Evolutionary conservation across 257 asterid species (phyloP).

Genomic region (Penstemon davidsonii): DNA sequence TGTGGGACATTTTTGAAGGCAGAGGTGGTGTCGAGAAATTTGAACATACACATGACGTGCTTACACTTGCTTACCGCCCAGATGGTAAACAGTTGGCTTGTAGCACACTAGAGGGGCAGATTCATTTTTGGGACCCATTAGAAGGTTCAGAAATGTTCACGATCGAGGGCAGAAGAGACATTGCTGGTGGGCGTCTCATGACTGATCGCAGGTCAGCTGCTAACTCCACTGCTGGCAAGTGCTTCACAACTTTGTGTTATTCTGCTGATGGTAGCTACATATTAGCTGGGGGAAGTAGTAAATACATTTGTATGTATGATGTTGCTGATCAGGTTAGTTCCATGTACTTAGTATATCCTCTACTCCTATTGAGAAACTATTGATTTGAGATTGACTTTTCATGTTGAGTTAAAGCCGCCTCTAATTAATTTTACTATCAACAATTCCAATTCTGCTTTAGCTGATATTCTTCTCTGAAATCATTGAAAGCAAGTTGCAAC

Average conservation of each 20-base stretch:
- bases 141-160: conserved; percentile 82
- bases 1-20: conserved; percentile 97
- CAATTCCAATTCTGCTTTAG: background rate
- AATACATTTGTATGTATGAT: conserved; percentile 93
- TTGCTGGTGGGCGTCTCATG: conserved; percentile 99
- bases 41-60: conserved; percentile 91
- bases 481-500: background rate
- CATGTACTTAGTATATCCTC: background rate
- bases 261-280: conserved; percentile 98
- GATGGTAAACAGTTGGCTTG: conserved; percentile 97
- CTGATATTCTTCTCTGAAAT: background rate
- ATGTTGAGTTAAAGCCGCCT: background rate
- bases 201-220: conserved; percentile 95
- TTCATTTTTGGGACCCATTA: conserved; percentile 95
- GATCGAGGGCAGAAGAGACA: conserved; percentile 96
- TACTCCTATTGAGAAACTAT: conserved; percentile 2
- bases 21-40: conserved; percentile 87
- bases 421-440: background rate
- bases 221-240: conserved; percentile 82
- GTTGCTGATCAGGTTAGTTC: conserved; percentile 90
- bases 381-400: background rate
- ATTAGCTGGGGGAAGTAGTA: conserved; percentile 95
- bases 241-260: conserved; percentile 87
- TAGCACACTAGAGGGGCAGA: conserved; percentile 91
- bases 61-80: conserved; percentile 81